Percentiles rank a stretch among this genome's conserved stretches.
Conservation (phyloP, 2,329 filamentous ascomycete species). For the Pseudogymnoascus sp. region DNA sequence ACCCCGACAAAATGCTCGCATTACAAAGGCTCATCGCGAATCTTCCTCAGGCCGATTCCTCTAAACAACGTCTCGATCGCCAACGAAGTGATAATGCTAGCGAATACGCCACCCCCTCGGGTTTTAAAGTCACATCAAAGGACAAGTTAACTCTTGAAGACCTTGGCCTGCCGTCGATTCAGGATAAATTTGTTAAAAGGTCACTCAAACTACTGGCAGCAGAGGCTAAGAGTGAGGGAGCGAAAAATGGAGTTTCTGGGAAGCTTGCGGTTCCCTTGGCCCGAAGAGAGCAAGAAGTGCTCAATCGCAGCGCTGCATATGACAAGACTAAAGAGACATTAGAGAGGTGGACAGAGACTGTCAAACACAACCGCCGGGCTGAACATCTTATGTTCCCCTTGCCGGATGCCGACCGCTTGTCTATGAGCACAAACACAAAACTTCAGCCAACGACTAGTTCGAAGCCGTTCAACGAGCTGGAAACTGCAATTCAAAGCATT, state of each 20-base stretch:
- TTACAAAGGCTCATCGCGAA: slow-evolving; percentile 62
- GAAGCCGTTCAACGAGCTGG: slow-evolving; percentile 69
- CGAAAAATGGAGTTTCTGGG: slow-evolving; percentile 44
- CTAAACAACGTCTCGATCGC: slow-evolving; percentile 17
- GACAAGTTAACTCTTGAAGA: slow-evolving; percentile 68
- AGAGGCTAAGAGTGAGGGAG: slow-evolving; percentile 42
- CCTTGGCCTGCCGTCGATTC: slow-evolving; percentile 60
- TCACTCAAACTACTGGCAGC: slow-evolving; percentile 67
- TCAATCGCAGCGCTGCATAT: slow-evolving; percentile 76
- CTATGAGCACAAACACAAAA: slow-evolving; percentile 53
- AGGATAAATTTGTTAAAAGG: slow-evolving; percentile 68
- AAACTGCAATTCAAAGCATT: slow-evolving; percentile 78
- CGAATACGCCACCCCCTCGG: slow-evolving; percentile 53
- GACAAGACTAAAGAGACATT: slow-evolving; percentile 88
- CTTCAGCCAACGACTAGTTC: slow-evolving; percentile 56
- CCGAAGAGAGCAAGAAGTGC: slow-evolving; percentile 74
- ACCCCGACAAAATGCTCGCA: slow-evolving; percentile 48
- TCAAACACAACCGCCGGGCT: slow-evolving; percentile 85
- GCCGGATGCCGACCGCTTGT: slow-evolving; percentile 54
- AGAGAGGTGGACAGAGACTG: slow-evolving; percentile 86
- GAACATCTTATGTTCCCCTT: slow-evolving; percentile 88
- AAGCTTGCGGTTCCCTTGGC: slow-evolving; percentile 78
- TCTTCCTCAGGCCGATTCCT: slow-evolving; percentile 39
- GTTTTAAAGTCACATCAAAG: slow-evolving; percentile 48
- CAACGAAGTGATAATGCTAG: slow-evolving; percentile 40